A percentile compares a stretch with the other conserved stretches of the same genome.
Conservation (phyloP, 2,329 filamentous ascomycete species). For the Cercospora sesami region DNA sequence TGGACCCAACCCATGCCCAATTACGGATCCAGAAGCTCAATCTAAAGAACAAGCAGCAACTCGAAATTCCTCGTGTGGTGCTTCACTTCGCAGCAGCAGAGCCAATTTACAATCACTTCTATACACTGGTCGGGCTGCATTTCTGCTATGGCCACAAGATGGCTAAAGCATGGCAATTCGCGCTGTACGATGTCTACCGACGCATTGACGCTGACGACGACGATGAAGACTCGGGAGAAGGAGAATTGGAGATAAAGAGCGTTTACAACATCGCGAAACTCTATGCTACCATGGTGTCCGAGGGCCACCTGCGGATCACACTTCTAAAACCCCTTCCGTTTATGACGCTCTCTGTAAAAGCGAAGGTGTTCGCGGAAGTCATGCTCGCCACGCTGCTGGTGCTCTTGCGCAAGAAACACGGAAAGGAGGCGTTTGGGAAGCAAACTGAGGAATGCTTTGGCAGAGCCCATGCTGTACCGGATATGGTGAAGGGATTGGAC, state of each 20-base stretch:
- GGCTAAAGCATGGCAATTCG: slow-evolving; percentile 82
- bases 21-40: slow-evolving; percentile 76
- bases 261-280: slow-evolving; percentile 69
- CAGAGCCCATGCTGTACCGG: slow-evolving; percentile 62
- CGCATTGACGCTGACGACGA: slow-evolving; percentile 65
- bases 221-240: slow-evolving; percentile 56
- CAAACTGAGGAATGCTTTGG: slow-evolving; percentile 66
- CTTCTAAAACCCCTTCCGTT: slow-evolving; percentile 71
- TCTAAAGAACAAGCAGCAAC: slow-evolving; percentile 80
- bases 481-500: slow-evolving; percentile 71
- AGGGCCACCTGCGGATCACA: slow-evolving; percentile 59
- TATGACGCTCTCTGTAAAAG: slow-evolving; percentile 72
- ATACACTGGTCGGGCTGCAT: slow-evolving; percentile 77
- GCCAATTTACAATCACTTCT: slow-evolving; percentile 86
- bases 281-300: slow-evolving; percentile 63
- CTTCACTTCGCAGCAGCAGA: slow-evolving; percentile 85
- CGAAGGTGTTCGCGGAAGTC: slow-evolving; percentile 75
- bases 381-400: slow-evolving; percentile 75
- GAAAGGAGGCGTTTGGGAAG: slow-evolving; percentile 49
- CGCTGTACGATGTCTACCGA: slow-evolving; percentile 82
- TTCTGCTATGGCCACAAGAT: slow-evolving; percentile 73
- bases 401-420: slow-evolving; percentile 45
- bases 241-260: slow-evolving; percentile 56
- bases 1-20: slow-evolving; percentile 80
- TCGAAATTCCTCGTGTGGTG: slow-evolving; percentile 83